A percentile compares a stretch with the other conserved stretches of the same genome.
Conservation (phyloP, 768 basidiomycete genomes). For the Kwoniella dejecticola region DNA sequence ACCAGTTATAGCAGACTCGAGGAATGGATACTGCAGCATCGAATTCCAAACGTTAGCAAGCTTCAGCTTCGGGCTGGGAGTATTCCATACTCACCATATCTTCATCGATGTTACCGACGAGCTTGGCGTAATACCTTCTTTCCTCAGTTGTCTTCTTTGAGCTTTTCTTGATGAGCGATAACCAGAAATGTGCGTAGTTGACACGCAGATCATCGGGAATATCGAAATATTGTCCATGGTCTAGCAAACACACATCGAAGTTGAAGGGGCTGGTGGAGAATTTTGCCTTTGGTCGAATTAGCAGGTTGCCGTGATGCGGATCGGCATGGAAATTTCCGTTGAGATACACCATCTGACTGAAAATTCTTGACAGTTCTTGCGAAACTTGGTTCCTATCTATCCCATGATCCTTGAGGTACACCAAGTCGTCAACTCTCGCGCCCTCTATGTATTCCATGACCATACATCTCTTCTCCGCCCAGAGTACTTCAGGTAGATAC, state of each 20-base stretch:
- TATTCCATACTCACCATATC: constrained; percentile 66
- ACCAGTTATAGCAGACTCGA: constrained; percentile 89
- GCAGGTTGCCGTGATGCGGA: constrained; percentile 83
- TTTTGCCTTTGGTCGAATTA: constrained; percentile 74
- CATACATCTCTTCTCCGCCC: constrained; percentile 78
- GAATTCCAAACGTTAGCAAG: background rate
- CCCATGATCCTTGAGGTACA: constrained; percentile 73
- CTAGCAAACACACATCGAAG: constrained; percentile 92
- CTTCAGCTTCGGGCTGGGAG: background rate
- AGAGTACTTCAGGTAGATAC: constrained; percentile 78
- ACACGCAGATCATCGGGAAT: constrained; percentile 74
- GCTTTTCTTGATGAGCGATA: constrained; percentile 76
- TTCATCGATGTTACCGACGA: constrained; percentile 86
- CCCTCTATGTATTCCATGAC: constrained; percentile 88
- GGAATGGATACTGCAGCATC: constrained; percentile 78
- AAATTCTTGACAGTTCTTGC: constrained; percentile 84
- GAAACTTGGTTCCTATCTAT: constrained; percentile 95
- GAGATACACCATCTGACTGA: constrained; percentile 91
- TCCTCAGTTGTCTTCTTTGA: constrained; percentile 67
- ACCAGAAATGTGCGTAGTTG: constrained; percentile 72
- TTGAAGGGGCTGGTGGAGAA: constrained; percentile 79
- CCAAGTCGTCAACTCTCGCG: constrained; percentile 81
- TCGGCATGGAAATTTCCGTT: constrained; percentile 78
- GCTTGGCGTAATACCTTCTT: constrained; percentile 79
- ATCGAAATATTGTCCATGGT: constrained; percentile 85